Conservation (phyloP, 208 protist genomes). For the Herpetomonas muscarum region DNA sequence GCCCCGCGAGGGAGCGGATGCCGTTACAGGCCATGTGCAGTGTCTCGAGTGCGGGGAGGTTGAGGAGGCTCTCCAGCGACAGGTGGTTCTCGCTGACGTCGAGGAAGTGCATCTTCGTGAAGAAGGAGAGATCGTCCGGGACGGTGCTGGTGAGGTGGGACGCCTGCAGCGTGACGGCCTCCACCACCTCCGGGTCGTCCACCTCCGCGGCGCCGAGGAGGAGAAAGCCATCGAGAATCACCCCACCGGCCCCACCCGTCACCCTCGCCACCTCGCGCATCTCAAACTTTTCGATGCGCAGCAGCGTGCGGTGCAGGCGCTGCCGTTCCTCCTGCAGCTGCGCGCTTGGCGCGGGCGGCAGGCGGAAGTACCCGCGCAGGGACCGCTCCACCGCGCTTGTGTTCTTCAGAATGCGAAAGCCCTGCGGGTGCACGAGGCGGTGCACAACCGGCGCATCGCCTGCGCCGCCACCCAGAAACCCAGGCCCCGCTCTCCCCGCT, state of each 20-base stretch:
- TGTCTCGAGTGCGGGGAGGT: conserved; percentile 55
- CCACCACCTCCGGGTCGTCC: conserved; percentile 66
- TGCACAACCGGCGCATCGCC: background rate
- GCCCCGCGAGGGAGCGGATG: conserved; percentile 45
- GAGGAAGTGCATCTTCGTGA: conserved; percentile 58
- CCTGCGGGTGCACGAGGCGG: conserved; percentile 72
- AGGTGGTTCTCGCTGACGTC: conserved; percentile 84
- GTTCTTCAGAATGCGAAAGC: conserved; percentile 82
- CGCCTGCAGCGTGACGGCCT: conserved; percentile 60
- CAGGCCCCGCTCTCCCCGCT: no score
- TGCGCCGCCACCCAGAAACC: no score
- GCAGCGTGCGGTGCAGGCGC: conserved; percentile 33
- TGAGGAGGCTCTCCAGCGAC: conserved; percentile 53
- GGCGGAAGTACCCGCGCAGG: conserved; percentile 84
- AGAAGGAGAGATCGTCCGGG: conserved; percentile 71
- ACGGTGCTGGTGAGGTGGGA: conserved; percentile 61
- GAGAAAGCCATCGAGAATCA: conserved; percentile 79
- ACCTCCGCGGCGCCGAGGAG: conserved; percentile 57
- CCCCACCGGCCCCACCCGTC: conserved; percentile 21
- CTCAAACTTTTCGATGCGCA: conserved; percentile 40
- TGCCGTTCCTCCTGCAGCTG: conserved; percentile 37
- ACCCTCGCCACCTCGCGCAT: conserved; percentile 24
- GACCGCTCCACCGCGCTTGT: conserved; percentile 69
- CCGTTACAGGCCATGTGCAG: conserved; percentile 80
- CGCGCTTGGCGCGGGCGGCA: conserved; percentile 59